Conservation (phyloP, 2,329 filamentous ascomycete genomes). For the Domatiomyces catenatus region DNA sequence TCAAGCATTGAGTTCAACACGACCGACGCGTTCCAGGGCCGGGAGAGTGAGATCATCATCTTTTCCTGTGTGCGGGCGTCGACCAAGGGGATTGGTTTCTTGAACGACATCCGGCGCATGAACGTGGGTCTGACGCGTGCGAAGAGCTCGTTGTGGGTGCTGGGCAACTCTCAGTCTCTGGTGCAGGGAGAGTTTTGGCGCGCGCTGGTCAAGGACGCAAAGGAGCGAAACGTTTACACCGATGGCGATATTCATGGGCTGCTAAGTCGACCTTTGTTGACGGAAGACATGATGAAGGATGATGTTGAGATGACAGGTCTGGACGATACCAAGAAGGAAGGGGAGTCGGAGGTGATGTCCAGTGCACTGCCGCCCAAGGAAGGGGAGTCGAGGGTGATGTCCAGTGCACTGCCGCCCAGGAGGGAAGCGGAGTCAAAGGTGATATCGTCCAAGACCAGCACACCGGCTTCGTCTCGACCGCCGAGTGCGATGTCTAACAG, state of each 20-base stretch:
- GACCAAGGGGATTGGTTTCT: constrained; percentile 89
- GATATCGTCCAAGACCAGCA: neutral
- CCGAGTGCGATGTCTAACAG: neutral
- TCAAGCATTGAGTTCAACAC: constrained; percentile 92
- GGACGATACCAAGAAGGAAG: too few species aligned
- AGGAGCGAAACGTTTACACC: constrained; percentile 59
- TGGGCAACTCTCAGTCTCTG: constrained; percentile 79
- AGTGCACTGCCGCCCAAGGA: neutral
- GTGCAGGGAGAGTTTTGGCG: constrained; percentile 83
- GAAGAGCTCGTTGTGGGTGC: constrained; percentile 89
- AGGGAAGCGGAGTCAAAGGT: neutral
- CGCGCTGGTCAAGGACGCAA: constrained; percentile 69
- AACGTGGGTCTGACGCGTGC: constrained; percentile 95
- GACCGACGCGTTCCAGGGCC: constrained; percentile 91
- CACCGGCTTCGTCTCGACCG: neutral
- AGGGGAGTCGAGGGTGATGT: too few species aligned
- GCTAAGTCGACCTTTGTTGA: constrained; percentile 38
- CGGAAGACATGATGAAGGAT: constrained; percentile 25
- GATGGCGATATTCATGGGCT: constrained; percentile 45
- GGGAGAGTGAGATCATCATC: constrained; percentile 95
- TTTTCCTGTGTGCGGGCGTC: constrained; percentile 96
- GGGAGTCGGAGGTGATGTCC: neutral
- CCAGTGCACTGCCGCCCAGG: too few species aligned
- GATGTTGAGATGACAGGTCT: constrained; percentile 30
- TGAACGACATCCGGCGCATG: constrained; percentile 97